A percentile compares a stretch with the other conserved stretches of the same genome.
phyloP scores from a whole-genome alignment of 2,329 filamentous ascomycete species.

The Hymenoscyphus occultus region DNA sequence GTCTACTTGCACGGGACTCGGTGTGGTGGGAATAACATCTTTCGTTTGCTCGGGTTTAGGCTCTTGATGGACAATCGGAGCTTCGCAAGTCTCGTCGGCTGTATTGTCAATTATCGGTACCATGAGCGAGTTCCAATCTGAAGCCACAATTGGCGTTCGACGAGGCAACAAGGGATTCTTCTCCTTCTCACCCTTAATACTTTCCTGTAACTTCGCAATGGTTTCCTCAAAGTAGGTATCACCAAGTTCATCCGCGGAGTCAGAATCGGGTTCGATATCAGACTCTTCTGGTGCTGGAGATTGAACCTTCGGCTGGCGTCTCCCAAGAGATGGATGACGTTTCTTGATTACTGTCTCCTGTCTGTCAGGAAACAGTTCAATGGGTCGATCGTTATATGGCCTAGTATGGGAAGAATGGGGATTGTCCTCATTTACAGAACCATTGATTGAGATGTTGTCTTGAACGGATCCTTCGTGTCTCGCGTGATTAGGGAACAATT shows the following conservation, averaged over 20 bases:
- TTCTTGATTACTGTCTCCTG: constrained; percentile 13
- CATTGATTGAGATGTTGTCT: constrained; percentile 9
- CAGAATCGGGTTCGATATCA: constrained; percentile 28
- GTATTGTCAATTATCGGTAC: constrained; percentile 20
- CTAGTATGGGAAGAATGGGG: neutral
- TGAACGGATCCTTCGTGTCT: constrained; percentile 7
- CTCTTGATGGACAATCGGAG: constrained; percentile 16
- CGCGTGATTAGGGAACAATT: constrained; percentile 4
- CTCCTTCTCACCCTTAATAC: constrained; percentile 22
- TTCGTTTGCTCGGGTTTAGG: constrained; percentile 8
- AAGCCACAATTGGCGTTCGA: constrained; percentile 11
- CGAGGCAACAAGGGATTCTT: constrained; percentile 25
- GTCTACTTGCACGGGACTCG: neutral
- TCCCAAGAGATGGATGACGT: constrained; percentile 24
- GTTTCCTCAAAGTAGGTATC: constrained; percentile 36
- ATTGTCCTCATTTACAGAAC: neutral
- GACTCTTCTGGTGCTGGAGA: constrained; percentile 15
- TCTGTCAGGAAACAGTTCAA: neutral
- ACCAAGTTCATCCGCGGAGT: constrained; percentile 35
- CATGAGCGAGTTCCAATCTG: constrained; percentile 24
- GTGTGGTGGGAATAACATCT: neutral
- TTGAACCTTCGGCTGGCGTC: constrained; percentile 18
- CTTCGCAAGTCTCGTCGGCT: constrained; percentile 19
- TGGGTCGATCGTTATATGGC: neutral
- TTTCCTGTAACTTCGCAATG: constrained; percentile 28